Percentiles rank a stretch among this genome's conserved stretches.
Conservation (phyloP, 768 basidiomycete species). For the Atractiella rhizophila region DNA sequence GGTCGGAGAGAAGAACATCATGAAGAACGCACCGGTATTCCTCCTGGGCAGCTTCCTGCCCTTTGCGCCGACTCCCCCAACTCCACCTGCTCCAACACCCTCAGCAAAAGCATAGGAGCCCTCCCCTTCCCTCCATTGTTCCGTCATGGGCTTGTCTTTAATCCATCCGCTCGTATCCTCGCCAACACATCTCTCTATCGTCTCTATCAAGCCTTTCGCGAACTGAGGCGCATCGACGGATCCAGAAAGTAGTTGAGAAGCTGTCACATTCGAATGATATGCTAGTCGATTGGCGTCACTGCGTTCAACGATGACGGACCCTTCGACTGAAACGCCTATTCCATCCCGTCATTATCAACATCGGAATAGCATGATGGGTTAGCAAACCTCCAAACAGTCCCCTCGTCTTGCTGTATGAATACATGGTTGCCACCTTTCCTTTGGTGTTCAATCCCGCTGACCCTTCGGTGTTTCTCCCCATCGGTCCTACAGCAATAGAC, state of each 20-base stretch:
- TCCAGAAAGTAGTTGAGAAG: slow-evolving; percentile 57
- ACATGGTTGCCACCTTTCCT: slow-evolving; percentile 83
- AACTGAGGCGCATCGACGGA: slow-evolving; percentile 46
- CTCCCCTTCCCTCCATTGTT: too few species aligned
- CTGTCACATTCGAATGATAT: slow-evolving; percentile 41
- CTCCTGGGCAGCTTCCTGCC: too few species aligned
- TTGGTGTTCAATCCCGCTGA: slow-evolving; percentile 53
- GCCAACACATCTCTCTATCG: slow-evolving; percentile 46
- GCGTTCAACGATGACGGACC: slow-evolving; percentile 67
- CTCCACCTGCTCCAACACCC: too few species aligned
- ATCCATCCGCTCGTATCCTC: slow-evolving; percentile 1
- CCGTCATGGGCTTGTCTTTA: too few species aligned
- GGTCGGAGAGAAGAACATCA: too few species aligned
- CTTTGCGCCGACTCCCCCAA: too few species aligned
- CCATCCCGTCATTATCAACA: neutral
- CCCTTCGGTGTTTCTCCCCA: slow-evolving; percentile 80
- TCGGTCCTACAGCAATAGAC: slow-evolving; percentile 44
- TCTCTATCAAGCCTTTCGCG: slow-evolving; percentile 47
- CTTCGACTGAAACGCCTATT: slow-evolving; percentile 39
- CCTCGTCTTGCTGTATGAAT: slow-evolving; percentile 25
- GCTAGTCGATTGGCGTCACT: slow-evolving; percentile 76
- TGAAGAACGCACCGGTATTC: too few species aligned
- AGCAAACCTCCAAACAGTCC: slow-evolving; percentile 23
- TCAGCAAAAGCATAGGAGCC: too few species aligned
- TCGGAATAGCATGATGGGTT: slow-evolving; percentile 13